Evolutionary conservation across 1,139 yeast species (phyloP), one percentile per base, ranked within the genome.

Genomic region (Hyphopichia pseudoburtonii): DNA sequence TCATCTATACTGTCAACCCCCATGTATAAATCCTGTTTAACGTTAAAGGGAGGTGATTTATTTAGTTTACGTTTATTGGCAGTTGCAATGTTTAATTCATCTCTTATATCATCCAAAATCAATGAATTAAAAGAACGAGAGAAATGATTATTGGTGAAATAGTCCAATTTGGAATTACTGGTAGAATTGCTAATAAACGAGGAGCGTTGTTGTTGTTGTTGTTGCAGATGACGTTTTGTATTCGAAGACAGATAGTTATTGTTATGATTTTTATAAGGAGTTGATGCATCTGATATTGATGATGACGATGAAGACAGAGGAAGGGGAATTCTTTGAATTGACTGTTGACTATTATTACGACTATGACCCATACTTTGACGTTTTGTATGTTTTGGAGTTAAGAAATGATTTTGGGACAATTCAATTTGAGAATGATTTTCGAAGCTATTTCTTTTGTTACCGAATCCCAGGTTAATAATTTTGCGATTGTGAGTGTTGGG

Each of bases 91-190:
- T 37, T 40, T 31, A 52, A 32, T 14, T 54, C 58, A 27, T 58
- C 61, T n/a, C 54, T 55, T 33, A 48, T 45, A 42, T 71, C 77
- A 25, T 70, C 75, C 32, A 71, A 52, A 5, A 70, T 69, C 48
- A 71, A 63, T 37, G 70, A 63, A 49, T 70, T 71, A 58, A 71
- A 71, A 12, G 75, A 69, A 21, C 73, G 51, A 29, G 75, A 69
- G 41, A 71, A 70, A 28, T 67, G 66, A 43, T 64, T 58, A 48
- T 68, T 66, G 33, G 74, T 62, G 40, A 64, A 67, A 47, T 66
- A 58, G 35, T 70, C 73, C 33, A 69, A 43, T 37, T 48, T 28
- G 16, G 36, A 27, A 28, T 28, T 33, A 12, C 16, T 26, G 25
- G 27, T 22, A 4, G 33, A 30, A 11, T 23, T 17, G 19, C 10